Percentiles rank a stretch among this genome's conserved stretches.
Conservation (phyloP, 2,329 filamentous ascomycete genomes). For the Trichoderma gracile region DNA sequence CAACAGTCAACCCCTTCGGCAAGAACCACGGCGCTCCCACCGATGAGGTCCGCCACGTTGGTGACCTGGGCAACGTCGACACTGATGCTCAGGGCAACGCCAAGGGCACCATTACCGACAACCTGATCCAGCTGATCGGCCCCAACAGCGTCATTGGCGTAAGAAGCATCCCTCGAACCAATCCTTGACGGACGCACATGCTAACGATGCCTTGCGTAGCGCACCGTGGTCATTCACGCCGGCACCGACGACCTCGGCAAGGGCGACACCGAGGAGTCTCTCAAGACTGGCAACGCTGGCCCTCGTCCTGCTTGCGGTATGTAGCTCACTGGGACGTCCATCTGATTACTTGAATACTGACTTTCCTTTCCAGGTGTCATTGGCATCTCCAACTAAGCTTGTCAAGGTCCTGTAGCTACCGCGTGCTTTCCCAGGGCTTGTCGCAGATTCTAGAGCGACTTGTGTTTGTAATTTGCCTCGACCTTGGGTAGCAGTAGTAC, state of each 20-base stretch:
- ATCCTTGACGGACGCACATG: neutral
- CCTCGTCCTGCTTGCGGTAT: slow-evolving; percentile 89
- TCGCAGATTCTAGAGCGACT: neutral
- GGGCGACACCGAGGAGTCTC: slow-evolving; percentile 88
- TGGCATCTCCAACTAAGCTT: slow-evolving; percentile 72
- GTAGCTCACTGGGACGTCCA: slow-evolving; percentile 34
- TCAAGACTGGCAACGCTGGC: slow-evolving; percentile 98
- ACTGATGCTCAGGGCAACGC: slow-evolving; percentile 91
- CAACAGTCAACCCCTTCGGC: slow-evolving; percentile 85
- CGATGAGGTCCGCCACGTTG: slow-evolving; percentile 87
- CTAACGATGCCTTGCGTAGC: slow-evolving; percentile 51
- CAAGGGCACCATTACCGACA: slow-evolving; percentile 77
- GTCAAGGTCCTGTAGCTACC: slow-evolving; percentile 25
- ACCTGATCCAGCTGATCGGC: slow-evolving; percentile 91
- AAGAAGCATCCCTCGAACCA: slow-evolving; percentile 40
- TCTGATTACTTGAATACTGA: neutral
- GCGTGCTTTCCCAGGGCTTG: slow-evolving; percentile 1
- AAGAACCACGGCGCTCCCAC: slow-evolving; percentile 88
- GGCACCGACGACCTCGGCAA: slow-evolving; percentile 97
- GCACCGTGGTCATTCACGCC: slow-evolving; percentile 90
- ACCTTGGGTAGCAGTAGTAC: neutral
- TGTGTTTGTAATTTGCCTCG: neutral
- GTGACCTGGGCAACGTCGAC: slow-evolving; percentile 96
- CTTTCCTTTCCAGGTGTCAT: slow-evolving; percentile 66
- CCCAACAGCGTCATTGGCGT: slow-evolving; percentile 93